Percentiles rank a stretch among this genome's conserved stretches.
These are phyloP conservation scores for Ophiostoma novo-ulmi DNA, from an alignment of 2,329 filamentous ascomycete genomes.

Conservation along the genomic window DNA sequence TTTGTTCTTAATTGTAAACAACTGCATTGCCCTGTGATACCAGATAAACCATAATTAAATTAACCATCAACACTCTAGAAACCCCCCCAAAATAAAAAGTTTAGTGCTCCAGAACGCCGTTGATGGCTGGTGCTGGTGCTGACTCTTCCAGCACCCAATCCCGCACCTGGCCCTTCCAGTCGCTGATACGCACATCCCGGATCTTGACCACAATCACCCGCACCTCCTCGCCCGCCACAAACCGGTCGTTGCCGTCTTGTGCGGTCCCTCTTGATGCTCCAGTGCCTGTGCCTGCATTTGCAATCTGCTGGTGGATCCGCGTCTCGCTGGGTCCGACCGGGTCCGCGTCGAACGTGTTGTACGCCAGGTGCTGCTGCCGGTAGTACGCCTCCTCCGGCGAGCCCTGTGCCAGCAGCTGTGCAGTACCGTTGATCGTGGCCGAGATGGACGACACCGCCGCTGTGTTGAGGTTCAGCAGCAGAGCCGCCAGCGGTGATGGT, in stretches of 20 bases:
- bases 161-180: slow-evolving; percentile 90
- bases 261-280: slow-evolving; percentile 33
- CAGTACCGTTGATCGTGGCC: slow-evolving; percentile 88
- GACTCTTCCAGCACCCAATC: slow-evolving; percentile 57
- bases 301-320: slow-evolving; percentile 35
- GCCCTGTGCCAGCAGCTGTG: slow-evolving; percentile 64
- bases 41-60: background rate
- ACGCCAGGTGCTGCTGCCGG: slow-evolving; percentile 75
- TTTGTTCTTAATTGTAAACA: background rate
- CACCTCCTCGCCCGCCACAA: slow-evolving; percentile 77
- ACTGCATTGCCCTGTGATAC: background rate
- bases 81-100: too few species aligned
- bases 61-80: background rate
- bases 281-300: slow-evolving; percentile 28
- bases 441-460: slow-evolving; percentile 82
- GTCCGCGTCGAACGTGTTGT: slow-evolving; percentile 76
- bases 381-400: slow-evolving; percentile 82
- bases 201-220: slow-evolving; percentile 83
- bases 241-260: slow-evolving; percentile 55
- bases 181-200: slow-evolving; percentile 78
- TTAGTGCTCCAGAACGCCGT: slow-evolving; percentile 35
- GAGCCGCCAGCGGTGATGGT: slow-evolving; percentile 66
- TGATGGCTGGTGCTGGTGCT: slow-evolving; percentile 32
- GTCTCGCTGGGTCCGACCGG: slow-evolving; percentile 36
- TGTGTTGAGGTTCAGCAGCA: slow-evolving; percentile 87